Conservation (phyloP, 2,329 filamentous ascomycete species). For the Talaromyces atroroseus region DNA sequence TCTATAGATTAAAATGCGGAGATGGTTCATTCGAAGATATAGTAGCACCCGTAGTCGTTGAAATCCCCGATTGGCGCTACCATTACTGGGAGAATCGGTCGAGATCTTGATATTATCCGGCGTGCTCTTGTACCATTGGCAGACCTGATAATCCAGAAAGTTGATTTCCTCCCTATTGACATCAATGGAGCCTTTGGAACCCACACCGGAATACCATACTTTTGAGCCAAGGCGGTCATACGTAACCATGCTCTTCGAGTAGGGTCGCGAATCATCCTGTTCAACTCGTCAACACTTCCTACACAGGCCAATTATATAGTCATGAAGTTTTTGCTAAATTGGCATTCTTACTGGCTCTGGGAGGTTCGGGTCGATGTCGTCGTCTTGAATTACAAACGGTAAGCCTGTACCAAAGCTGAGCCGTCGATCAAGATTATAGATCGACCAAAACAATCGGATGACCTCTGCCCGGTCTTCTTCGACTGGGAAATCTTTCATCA, state of each 20-base stretch:
- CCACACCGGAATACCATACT: slow-evolving; percentile 76
- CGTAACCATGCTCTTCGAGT: slow-evolving; percentile 75
- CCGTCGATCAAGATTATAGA: slow-evolving; percentile 76
- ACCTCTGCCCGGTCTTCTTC: slow-evolving; percentile 64
- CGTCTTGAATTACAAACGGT: slow-evolving; percentile 78
- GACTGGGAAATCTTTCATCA: slow-evolving; percentile 61
- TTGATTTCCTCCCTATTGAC: slow-evolving; percentile 70
- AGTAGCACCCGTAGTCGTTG: slow-evolving; percentile 75
- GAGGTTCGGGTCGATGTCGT: slow-evolving; percentile 74
- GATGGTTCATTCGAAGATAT: slow-evolving; percentile 81
- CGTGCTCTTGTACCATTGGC: slow-evolving; percentile 79
- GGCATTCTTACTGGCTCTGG: slow-evolving; percentile 67
- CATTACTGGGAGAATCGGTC: slow-evolving; percentile 44
- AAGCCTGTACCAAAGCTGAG: slow-evolving; percentile 89
- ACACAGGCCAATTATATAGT: no score
- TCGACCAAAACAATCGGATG: slow-evolving; percentile 75
- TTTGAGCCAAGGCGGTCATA: slow-evolving; percentile 80
- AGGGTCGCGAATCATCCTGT: slow-evolving; percentile 52
- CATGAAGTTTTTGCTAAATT: no score
- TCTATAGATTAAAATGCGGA: slow-evolving; percentile 82
- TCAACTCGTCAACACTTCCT: background rate
- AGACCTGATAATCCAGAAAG: slow-evolving; percentile 73
- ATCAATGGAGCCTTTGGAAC: slow-evolving; percentile 60
- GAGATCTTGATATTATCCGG: slow-evolving; percentile 59
- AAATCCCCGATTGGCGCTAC: slow-evolving; percentile 56